These are phyloP conservation scores for Pichia cabralensis DNA, from an alignment of 805 yeast genomes.

Conservation along the genomic window DNA sequence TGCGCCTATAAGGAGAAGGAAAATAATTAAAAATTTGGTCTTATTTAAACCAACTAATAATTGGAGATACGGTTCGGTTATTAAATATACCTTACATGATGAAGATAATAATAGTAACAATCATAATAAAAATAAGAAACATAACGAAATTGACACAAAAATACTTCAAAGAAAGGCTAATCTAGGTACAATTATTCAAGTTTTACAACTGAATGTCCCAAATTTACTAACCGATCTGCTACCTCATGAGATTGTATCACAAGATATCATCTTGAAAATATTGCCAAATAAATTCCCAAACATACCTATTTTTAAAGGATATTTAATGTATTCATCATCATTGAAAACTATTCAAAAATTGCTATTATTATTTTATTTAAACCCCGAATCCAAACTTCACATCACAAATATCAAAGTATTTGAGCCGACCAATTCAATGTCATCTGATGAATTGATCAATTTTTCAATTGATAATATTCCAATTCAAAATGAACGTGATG, in stretches of 20 bases:
- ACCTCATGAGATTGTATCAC: constrained; percentile 34
- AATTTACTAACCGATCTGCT: constrained; percentile 35
- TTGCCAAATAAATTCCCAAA: constrained; percentile 46
- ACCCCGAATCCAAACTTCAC: constrained; percentile 44
- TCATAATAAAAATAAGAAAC: constrained; percentile 1
- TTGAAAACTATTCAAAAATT: constrained; percentile 46
- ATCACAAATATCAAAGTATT: constrained; percentile 30
- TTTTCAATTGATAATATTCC: constrained; percentile 17
- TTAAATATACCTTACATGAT: too few relatives aligned
- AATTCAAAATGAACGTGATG: constrained; percentile 8
- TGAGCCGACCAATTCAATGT: constrained; percentile 22
- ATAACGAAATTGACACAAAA: constrained; percentile 4
- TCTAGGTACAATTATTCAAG: constrained; percentile 43
- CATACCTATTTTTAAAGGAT: constrained; percentile 49
- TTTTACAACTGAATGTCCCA: constrained; percentile 41
- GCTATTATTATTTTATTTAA: constrained; percentile 44
- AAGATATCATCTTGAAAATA: constrained; percentile 40
- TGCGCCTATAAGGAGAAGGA: too few relatives aligned
- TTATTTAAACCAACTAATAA: too few relatives aligned
- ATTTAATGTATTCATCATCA: constrained; percentile 43
- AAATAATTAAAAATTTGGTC: too few relatives aligned
- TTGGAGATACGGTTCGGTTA: too few relatives aligned
- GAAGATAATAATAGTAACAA: too few relatives aligned
- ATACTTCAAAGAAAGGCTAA: constrained; percentile 34
- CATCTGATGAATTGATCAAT: constrained; percentile 20